phyloP scores from a whole-genome alignment of 2,329 filamentous ascomycete genomes.

The Cylindrodendrum hubeiense region DNA sequence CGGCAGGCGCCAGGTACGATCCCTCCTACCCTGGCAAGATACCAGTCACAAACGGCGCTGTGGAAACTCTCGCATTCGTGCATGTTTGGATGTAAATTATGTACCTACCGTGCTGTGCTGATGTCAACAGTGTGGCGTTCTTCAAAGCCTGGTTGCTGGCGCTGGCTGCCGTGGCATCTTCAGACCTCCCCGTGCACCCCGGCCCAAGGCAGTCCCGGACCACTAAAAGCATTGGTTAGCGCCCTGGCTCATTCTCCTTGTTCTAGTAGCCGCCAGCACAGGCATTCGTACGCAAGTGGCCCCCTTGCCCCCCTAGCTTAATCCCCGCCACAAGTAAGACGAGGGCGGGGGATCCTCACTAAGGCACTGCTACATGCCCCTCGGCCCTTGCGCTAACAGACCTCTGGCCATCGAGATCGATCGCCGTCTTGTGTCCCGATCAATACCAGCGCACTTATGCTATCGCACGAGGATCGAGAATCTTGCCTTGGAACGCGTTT shows the following conservation, averaged over 20 bases:
- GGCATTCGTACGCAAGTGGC: background rate
- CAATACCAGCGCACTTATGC: conserved; percentile 26
- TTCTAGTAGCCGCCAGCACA: conserved; percentile 1
- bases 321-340: background rate
- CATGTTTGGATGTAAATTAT: background rate
- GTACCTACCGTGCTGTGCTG: too few relatives aligned
- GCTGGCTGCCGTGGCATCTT: too few relatives aligned
- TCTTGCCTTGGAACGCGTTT: conserved; percentile 17
- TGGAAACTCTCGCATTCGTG: background rate
- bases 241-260: background rate
- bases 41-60: background rate
- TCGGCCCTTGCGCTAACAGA: conserved; percentile 38
- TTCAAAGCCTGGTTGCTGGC: too few relatives aligned
- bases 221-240: conserved; percentile 5
- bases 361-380: conserved; percentile 38
- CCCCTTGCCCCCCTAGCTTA: conserved; percentile 2
- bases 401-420: conserved; percentile 47
- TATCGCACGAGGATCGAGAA: conserved; percentile 41
- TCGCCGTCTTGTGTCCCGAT: conserved; percentile 45
- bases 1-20: background rate
- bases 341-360: conserved; percentile 33
- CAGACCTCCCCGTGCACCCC: too few relatives aligned
- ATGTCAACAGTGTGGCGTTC: background rate
- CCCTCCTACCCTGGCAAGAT: background rate
- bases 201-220: background rate